These are phyloP conservation scores for Amanita polypyramis DNA, from an alignment of 768 basidiomycete genomes.

Conservation along the genomic window DNA sequence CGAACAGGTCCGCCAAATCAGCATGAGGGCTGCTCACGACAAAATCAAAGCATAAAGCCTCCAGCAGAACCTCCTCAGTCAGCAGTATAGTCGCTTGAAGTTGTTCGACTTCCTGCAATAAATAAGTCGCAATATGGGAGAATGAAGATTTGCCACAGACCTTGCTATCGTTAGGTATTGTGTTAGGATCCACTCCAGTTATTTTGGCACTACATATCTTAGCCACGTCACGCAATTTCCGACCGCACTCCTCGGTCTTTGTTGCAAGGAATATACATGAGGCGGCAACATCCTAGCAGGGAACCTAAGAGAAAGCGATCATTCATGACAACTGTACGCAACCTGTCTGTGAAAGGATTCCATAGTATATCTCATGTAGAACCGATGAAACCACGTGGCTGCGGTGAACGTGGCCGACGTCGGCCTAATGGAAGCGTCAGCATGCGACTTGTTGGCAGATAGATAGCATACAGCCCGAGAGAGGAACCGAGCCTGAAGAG, in stretches of 20 bases:
- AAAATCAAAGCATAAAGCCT: constrained; percentile 82
- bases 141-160: constrained; percentile 25
- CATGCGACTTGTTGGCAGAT: constrained; percentile 8
- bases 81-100: constrained; percentile 58
- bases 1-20: constrained; percentile 64
- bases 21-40: constrained; percentile 69
- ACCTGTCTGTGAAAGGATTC: constrained; percentile 77
- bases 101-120: constrained; percentile 59
- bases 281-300: constrained; percentile 65
- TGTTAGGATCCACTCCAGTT: constrained; percentile 38
- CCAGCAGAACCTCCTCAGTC: constrained; percentile 71
- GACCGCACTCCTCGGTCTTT: constrained; percentile 85
- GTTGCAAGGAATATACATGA: constrained; percentile 83
- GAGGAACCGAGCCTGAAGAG: constrained; percentile 74
- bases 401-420: constrained; percentile 79
- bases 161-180: constrained; percentile 54
- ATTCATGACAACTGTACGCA: constrained; percentile 14
- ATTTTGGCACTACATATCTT: constrained; percentile 65
- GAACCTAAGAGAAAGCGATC: constrained; percentile 9
- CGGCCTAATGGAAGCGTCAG: constrained; percentile 36
- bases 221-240: constrained; percentile 81
- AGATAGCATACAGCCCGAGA: constrained; percentile 54
- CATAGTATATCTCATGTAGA: constrained; percentile 82
- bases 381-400: constrained; percentile 85
- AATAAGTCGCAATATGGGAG: constrained; percentile 3